Base-by-base conservation (phyloP, 108 stramenopile species). In the Parietichytrium sp. region DNA sequence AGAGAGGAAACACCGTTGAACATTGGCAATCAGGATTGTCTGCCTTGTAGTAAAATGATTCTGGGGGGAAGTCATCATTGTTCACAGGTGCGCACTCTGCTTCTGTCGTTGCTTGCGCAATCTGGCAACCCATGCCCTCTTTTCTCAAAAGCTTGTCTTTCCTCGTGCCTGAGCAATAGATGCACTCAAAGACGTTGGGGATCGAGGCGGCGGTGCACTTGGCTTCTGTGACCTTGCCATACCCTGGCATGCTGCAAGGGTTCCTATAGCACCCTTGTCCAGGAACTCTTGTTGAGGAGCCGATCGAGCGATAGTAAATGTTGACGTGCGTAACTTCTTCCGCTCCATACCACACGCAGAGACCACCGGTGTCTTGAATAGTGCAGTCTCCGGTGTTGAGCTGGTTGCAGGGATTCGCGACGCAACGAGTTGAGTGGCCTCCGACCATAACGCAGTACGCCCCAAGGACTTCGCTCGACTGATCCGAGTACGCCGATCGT, bases 181-280 rank as follows among this genome's bases (percentile, higher is more conserved):
- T 72, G 61, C 61, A 72, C 38, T 72, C 42, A 16, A 72, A 23
- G 42, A 72, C 20, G 13, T 23, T 23, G 0, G 61, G 61, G 20
- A 72, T 72, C 38, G 38, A 45, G 20, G 10, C 36, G 38, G 7
- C 33, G 15, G 36, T 42, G 61, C 61, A 72, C 42, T 45, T 23
- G 23, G 36, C 61, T 10, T 72, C 61, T 8, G 61, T 25, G 29
- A 72, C 12, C 61, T 72, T 72, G 6, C 61, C 61, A 6, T 25
- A n/a, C 15, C 61, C 61, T 12, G 45, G 38, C 0, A 42, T 42
- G 38, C 45, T 36, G 20, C 61, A 72, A 6, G 10, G 29, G 33
- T 72, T 72, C 6, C 45, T 72, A 42, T 72, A 72, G 61, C 61
- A 72, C 15, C 61, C 61, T 13, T 72, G 61, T 6, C 61, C 61